These are phyloP conservation scores for Kwoniella mangroviensis DNA, from an alignment of 768 basidiomycete species.

Conservation along the genomic window DNA sequence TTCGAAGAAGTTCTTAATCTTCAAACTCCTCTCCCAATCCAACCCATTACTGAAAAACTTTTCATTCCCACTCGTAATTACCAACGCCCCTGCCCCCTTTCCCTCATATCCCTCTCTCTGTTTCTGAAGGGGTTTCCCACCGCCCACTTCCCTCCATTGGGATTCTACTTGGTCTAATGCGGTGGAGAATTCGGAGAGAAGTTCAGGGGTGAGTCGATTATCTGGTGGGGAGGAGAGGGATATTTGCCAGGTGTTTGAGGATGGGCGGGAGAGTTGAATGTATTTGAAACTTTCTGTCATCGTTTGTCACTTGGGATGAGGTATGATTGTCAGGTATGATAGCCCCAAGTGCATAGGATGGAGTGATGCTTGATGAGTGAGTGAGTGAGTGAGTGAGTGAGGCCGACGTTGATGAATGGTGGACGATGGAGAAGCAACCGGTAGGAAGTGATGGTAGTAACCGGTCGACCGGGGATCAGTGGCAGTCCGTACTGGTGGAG, in stretches of 20 bases:
- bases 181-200: constrained; percentile 46
- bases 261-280: constrained; percentile 42
- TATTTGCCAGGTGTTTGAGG: constrained; percentile 46
- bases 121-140: constrained; percentile 39
- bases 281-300: background rate
- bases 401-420: no score
- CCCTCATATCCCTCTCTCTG: constrained; percentile 31
- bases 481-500: no score
- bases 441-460: no score
- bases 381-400: no score
- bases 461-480: no score
- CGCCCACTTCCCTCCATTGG: constrained; percentile 52
- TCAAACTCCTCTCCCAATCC: constrained; percentile 54
- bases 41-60: constrained; percentile 59
- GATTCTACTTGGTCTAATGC: constrained; percentile 56
- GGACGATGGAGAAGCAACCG: no score
- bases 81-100: constrained; percentile 50
- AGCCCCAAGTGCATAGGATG: no score
- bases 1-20: constrained; percentile 56
- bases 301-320: no score
- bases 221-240: constrained; percentile 56
- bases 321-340: no score
- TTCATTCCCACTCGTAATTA: constrained; percentile 49
- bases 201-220: constrained; percentile 56
- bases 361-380: no score